Evolutionary conservation across 1,284 basidiomycete species (phyloP), one percentile per base, ranked within the genome.

Genomic region (Wallemia hederae): DNA sequence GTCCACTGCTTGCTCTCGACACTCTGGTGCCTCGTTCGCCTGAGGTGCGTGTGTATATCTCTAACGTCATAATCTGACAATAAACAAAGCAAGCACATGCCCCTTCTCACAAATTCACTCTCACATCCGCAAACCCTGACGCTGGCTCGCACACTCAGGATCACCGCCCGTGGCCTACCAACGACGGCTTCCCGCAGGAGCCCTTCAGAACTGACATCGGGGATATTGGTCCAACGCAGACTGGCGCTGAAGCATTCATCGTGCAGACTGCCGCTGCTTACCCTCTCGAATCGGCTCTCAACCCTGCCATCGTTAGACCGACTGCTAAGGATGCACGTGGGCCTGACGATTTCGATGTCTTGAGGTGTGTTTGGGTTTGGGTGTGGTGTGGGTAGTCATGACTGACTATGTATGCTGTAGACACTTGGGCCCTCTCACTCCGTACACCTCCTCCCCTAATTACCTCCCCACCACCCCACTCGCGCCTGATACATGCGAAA

Each of bases 171-270:
- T 49, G 39, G 39, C 39, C 39, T n/a, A 49, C 39, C 3, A n/a
- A 49, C n/a, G 39, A 49, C 39, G 39, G 39, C 19, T 49, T 49
- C 39, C 39, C 39, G 5, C 19, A 9, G 11, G 39, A 49, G 39
- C 39, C 39, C 11, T 49, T 49, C 39, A 49, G 39, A n/a, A 49
- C 39, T n/a, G n/a, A 49, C 22, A 9, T 49, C 39, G 39, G 39
- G 11, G 39, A 49, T n/a, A n/a, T 49, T 49, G 56, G 56, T 7
- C 15, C 15, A 24, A 58, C 56, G 7, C 56, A 26, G 31, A 60
- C 76, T 61, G 77, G 77, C 24, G 74, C 74, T 59, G 76, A 78
- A 65, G 71, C 77, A 1, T 70, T 70, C 29, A 72, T 74, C 0
- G 72, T 75, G 57, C 69, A 69, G 33, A 79, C 77, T 1, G 76